Evolutionary conservation across 306 rosid genomes (phyloP).

Genomic region (Glycine latifolia): DNA sequence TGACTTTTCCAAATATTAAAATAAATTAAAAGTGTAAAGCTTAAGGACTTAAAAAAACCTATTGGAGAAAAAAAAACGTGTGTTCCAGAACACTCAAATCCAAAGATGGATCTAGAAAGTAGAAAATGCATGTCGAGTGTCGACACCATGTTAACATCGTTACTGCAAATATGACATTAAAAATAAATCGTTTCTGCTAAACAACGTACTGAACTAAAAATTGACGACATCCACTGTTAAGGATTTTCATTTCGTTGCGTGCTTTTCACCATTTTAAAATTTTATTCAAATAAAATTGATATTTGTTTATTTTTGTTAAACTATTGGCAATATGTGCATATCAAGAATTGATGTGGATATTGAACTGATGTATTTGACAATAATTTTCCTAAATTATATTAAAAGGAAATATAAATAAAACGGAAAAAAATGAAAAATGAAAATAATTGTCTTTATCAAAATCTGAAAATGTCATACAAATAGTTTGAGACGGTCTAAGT

Average conservation of each 20-base stretch:
- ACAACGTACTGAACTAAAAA: neutral
- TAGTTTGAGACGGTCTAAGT: no score
- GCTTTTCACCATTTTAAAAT: neutral
- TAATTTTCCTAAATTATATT: no score
- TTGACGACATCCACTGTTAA: neutral
- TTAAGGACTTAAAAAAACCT: neutral
- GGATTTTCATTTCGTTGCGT: neutral
- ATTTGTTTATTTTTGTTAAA: no score
- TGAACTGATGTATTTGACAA: no score
- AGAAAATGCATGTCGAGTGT: neutral
- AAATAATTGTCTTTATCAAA: no score
- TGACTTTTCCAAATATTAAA: neutral
- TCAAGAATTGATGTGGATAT: no score
- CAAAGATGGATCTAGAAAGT: neutral
- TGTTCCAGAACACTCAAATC: neutral
- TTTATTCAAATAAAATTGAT: no score
- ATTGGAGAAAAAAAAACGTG: neutral
- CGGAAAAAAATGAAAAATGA: no score
- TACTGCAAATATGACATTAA: neutral
- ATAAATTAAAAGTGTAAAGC: neutral
- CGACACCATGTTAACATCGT: constrained; percentile 10
- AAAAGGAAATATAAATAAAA: no score
- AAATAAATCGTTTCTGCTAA: neutral
- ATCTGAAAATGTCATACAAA: no score
- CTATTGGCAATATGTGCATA: no score